Conservation (phyloP, 352 stramenopile genomes). For the Thraustotheca clavata region DNA sequence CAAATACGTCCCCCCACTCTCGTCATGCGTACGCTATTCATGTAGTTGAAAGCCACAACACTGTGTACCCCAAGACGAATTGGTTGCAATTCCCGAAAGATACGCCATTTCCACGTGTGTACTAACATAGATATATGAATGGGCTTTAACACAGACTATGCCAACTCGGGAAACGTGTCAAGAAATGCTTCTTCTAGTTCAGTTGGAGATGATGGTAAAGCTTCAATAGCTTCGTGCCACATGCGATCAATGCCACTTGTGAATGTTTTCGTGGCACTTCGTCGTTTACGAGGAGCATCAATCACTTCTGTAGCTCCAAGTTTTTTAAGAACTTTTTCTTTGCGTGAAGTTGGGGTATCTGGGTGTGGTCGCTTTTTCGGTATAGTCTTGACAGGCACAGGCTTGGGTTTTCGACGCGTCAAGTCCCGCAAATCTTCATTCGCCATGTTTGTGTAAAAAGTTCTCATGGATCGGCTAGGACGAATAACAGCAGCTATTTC, state of each 20-base stretch:
- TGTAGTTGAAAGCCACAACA: constrained; percentile 86
- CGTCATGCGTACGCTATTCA: constrained; percentile 96
- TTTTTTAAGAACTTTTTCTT: background rate
- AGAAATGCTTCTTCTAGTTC: too few relatives aligned
- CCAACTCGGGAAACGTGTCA: too few relatives aligned
- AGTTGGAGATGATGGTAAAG: background rate
- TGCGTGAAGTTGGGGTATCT: background rate
- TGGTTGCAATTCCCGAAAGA: constrained; percentile 79
- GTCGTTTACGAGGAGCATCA: background rate
- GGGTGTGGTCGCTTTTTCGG: background rate
- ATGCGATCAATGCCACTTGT: too few relatives aligned
- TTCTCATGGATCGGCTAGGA: constrained; percentile 56
- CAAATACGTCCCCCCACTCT: constrained; percentile 82
- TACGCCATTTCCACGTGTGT: constrained; percentile 8
- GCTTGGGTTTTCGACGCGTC: constrained; percentile 26
- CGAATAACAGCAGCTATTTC: constrained; percentile 74
- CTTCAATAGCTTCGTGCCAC: background rate
- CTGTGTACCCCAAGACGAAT: constrained; percentile 83
- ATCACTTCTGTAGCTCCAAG: background rate
- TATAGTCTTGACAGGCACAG: background rate
- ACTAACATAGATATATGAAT: background rate
- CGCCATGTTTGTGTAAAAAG: constrained; percentile 51
- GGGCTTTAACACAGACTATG: too few relatives aligned
- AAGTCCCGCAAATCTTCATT: constrained; percentile 46
- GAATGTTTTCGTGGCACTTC: too few relatives aligned